These are phyloP conservation scores for Centaurea solstitialis DNA, from an alignment of 129 eudicot species.

Conservation along the genomic window DNA sequence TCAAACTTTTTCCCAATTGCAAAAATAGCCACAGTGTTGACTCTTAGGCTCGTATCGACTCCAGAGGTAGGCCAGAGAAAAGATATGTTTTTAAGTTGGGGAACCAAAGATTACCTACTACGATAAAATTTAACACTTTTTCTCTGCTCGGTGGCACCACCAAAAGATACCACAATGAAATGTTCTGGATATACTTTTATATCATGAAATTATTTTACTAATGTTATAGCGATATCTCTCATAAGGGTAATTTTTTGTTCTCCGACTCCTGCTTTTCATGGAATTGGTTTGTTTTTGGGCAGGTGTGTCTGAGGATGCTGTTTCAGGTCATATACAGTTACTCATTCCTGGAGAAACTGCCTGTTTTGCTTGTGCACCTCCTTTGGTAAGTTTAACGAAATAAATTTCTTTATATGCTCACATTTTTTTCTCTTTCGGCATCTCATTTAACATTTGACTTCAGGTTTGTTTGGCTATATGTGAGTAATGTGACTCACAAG, in stretches of 20 bases:
- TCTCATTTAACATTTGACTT: background rate
- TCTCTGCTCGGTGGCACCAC: background rate
- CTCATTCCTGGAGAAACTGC: conserved; percentile 98
- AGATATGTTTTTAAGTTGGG: background rate
- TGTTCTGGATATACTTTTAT: background rate
- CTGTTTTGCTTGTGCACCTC: conserved; percentile 99
- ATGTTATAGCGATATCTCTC: background rate
- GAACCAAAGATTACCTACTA: background rate
- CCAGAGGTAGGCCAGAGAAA: too few relatives aligned
- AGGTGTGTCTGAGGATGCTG: conserved; percentile 99
- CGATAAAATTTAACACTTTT: background rate
- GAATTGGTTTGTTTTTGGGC: conserved; percentile 21
- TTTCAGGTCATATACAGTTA: conserved; percentile 95
- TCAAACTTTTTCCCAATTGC: background rate
- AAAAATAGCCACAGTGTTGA: background rate
- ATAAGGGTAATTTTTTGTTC: background rate
- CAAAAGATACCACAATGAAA: background rate
- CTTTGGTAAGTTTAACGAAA: conserved; percentile 58
- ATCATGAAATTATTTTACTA: background rate
- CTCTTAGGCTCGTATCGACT: background rate
- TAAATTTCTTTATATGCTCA: background rate
- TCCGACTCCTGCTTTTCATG: background rate
- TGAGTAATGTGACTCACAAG: background rate
- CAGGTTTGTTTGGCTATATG: background rate
- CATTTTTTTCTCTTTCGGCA: background rate